Base-by-base conservation (phyloP, 2,329 filamentous ascomycete species). In the Fusarium solani-melongenae region DNA sequence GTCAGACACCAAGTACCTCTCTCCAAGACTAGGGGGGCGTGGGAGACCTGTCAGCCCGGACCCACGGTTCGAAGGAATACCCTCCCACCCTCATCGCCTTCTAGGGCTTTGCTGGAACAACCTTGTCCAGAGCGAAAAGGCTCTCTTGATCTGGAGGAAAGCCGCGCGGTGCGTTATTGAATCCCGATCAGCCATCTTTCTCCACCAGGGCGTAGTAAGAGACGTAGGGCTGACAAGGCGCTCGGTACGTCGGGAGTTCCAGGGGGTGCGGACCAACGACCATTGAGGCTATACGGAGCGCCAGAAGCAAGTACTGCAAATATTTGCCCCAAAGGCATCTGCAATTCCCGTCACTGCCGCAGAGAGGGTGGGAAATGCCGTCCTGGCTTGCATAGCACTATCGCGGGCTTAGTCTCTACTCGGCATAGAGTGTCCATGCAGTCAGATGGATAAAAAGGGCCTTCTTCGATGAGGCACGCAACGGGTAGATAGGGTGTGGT, bases 1-100 rank as follows among this genome's bases (percentile, higher is more conserved):
- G 72, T 76, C 74, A 74, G 74, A 74, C 62, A 15, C 49, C 58
- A 77, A 66, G 76, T 75, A 73, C 67, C 44, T 51, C 24, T 20
- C 5, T 33, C 20, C 1, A 38, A 14, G 29, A 31, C 9, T 31
- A 10, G 8, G 22, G 38, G 66, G 61, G 33, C 29, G 69, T 29
- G 15, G 11, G n/a, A 38, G 53, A 10, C 22, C 57, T 44, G 55
- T 63, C 61, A 41, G 53, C 62, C 55, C 55, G 33, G 66, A 41
- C 49, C 71, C 65, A 66, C 66, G 68, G 67, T 72, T 74, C 65
- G 66, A 73, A 46, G 17, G 46, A 57, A 36, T 34, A 24, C 17
- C 17, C 39, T 67, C 62, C 36, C 70, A 64, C 67, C 70, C 29
- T 49, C 33, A 38, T 33, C 58, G 71, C 49, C 64, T 76, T 74